These are phyloP conservation scores for Nepenthes mirabilis DNA, from an alignment of 148 eudicot species.

Conservation along the genomic window DNA sequence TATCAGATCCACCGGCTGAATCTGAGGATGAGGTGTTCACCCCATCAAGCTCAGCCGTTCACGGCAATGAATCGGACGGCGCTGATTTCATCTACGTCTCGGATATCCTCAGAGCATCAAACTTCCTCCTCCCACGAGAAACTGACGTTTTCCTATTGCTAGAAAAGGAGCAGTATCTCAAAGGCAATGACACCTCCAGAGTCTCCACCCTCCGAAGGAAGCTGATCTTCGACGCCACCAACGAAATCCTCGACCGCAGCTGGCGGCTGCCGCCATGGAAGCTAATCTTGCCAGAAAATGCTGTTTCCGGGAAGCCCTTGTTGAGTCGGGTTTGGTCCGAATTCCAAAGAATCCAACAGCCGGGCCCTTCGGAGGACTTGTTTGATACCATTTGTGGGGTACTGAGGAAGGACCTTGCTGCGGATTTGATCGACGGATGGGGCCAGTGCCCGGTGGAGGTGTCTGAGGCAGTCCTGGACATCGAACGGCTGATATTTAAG, in stretches of 20 bases:
- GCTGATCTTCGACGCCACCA: slow-evolving; percentile 45
- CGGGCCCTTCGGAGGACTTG: slow-evolving; percentile 40
- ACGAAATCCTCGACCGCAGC: slow-evolving; percentile 51
- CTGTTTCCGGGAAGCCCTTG: slow-evolving; percentile 6
- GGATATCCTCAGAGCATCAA: slow-evolving; percentile 57
- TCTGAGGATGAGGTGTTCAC: slow-evolving; percentile 67
- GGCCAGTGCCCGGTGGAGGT: slow-evolving; percentile 49
- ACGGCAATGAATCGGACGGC: neutral
- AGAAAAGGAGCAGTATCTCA: slow-evolving; percentile 54
- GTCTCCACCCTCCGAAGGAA: slow-evolving; percentile 43
- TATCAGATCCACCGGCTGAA: slow-evolving; percentile 19
- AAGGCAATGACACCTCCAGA: slow-evolving; percentile 45
- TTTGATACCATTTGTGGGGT: slow-evolving; percentile 60
- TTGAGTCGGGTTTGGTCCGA: slow-evolving; percentile 48
- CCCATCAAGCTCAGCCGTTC: slow-evolving; percentile 17
- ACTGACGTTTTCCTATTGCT: slow-evolving; percentile 37
- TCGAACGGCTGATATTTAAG: slow-evolving; percentile 81
- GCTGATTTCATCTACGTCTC: slow-evolving; percentile 55
- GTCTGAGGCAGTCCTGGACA: slow-evolving; percentile 66
- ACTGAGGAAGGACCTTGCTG: slow-evolving; percentile 61
- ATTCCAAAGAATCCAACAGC: slow-evolving; percentile 33
- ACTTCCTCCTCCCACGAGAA: slow-evolving; percentile 39
- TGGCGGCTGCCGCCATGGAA: slow-evolving; percentile 67
- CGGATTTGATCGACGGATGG: slow-evolving; percentile 54
- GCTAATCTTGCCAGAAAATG: neutral